A percentile compares a stretch with the other conserved stretches of the same genome.
phyloP scores from a whole-genome alignment of 164 flowering plant species.

The Paratinospora sagittata region DNA sequence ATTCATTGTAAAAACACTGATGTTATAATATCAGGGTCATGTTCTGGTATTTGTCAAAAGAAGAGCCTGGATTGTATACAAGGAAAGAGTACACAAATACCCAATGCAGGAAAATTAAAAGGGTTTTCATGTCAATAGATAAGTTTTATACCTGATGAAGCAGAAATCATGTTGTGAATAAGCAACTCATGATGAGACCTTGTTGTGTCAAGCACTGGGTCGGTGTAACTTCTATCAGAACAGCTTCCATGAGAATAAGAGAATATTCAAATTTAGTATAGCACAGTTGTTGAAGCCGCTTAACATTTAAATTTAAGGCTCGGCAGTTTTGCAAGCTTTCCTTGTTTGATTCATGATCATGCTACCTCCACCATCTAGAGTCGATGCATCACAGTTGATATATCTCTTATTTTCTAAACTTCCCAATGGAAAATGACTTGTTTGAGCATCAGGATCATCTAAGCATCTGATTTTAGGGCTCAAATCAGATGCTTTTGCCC shows the following conservation, averaged over 20 bases:
- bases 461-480: neutral
- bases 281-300: neutral
- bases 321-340: neutral
- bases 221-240: neutral
- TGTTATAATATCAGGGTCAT: neutral
- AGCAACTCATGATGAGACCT: neutral
- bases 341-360: neutral
- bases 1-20: neutral
- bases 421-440: neutral
- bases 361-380: neutral
- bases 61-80: neutral
- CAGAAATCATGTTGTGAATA: neutral
- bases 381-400: neutral
- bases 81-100: neutral
- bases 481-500: neutral
- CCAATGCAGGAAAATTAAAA: neutral
- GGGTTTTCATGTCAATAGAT: neutral
- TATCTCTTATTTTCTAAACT: neutral
- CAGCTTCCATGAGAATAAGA: neutral
- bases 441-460: neutral
- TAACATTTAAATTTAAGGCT: neutral
- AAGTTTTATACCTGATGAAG: neutral
- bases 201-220: neutral
- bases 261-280: neutral
- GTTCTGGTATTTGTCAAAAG: neutral